phyloP scores from a whole-genome alignment of 257 asterid genomes.

The Solanum clarkiae region DNA sequence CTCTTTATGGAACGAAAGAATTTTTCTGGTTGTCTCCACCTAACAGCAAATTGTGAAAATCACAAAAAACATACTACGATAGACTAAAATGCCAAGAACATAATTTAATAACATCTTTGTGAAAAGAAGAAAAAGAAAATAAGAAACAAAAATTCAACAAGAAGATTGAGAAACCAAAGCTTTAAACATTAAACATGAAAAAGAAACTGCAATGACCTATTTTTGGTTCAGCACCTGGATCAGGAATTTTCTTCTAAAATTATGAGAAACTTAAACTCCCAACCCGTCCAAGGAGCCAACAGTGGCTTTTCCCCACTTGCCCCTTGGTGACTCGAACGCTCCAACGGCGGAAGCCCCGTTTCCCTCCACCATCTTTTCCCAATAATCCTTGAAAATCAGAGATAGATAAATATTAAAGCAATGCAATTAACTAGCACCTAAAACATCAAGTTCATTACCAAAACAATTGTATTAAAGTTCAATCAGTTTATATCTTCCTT shows the following conservation, averaged over 20 bases:
- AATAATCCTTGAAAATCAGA: neutral
- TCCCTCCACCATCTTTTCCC: neutral
- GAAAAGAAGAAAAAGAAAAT: neutral
- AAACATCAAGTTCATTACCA: neutral
- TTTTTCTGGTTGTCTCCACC: slow-evolving; percentile 95
- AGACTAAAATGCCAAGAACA: neutral
- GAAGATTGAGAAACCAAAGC: neutral
- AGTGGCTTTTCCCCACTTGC: neutral
- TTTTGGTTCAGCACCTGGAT: neutral
- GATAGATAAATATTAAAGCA: neutral
- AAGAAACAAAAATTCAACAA: neutral
- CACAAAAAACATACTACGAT: neutral
- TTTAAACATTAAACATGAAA: slow-evolving; percentile 2
- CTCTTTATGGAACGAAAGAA: slow-evolving; percentile 91
- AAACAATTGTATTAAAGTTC: neutral
- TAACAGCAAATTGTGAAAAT: slow-evolving; percentile 17
- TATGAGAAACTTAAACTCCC: neutral
- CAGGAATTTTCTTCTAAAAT: neutral
- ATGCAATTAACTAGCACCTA: neutral
- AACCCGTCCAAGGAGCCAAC: neutral
- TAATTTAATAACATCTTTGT: neutral
- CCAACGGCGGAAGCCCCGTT: neutral
- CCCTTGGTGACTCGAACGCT: neutral
- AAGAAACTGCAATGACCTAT: neutral
- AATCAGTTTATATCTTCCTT: neutral